Evolutionary conservation across 441 rosid genomes (phyloP), one percentile per base, ranked within the genome.

Genomic region (Rhodomyrtus psidioides): DNA sequence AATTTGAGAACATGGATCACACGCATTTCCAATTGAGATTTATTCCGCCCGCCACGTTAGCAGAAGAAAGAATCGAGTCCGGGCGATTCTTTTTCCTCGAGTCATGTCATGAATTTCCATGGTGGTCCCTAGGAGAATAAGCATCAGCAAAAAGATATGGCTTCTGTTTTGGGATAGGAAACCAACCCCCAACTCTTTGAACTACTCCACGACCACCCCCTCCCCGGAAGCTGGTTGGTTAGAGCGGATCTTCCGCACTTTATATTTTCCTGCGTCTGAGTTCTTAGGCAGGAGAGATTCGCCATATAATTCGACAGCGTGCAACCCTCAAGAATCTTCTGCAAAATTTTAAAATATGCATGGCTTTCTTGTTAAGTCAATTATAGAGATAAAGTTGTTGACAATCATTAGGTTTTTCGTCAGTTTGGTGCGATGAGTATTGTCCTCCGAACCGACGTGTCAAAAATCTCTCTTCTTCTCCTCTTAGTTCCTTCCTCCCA

Each of bases 181-280:
- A 84, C 85, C 85, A 84, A 83, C 81, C 28, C 75, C 51, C 75
- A 49, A 58, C 85, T 19, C 60, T 27, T 28, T 12, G 54, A 84
- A 60, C 85, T 51, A 84, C 85, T 84, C 81, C 85, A 84, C 51
- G 85, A 24, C 85, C 75, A 51, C 28, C n/a, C 46, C 42, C 53
- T 59, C 74, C 27, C 53, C 9, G 44, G 26, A 44, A 30, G 56
- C 27, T 14, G 54, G 55, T 70, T 84, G 54, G 85, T 46, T 84
- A 62, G 54, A 39, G 49, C 49, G 79, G 21, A 70, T 70, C 79
- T 70, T 39, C 79, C 79, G 49, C 79, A 70, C 79, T 70, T 70
- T 70, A 21, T 70, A 39, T 70, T 70, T 70, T 39, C 49, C 49
- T 13, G 49, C 12, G n/a, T 39, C 79, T 39, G 49, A 21, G 79